A percentile compares a stretch with the other conserved stretches of the same genome.
phyloP scores from a whole-genome alignment of 192 early-diverging fungal genomes.

The Geranomyces variabilis region DNA sequence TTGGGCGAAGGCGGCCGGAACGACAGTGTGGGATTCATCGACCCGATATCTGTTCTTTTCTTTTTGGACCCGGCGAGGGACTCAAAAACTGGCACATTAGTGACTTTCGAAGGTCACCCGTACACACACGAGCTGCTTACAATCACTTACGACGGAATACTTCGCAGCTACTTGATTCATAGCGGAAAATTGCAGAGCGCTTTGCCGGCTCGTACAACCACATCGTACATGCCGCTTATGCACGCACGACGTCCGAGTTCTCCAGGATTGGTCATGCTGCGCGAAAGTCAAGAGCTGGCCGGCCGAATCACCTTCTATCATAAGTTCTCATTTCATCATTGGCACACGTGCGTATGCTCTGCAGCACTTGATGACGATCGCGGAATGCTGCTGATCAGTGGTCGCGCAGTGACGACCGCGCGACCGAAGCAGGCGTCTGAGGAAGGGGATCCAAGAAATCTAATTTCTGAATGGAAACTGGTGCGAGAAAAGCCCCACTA shows the following conservation, averaged over 20 bases:
- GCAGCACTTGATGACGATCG: slow-evolving; percentile 43
- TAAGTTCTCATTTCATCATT: slow-evolving; percentile 50
- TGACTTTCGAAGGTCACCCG: slow-evolving; percentile 42
- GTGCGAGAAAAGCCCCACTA: slow-evolving; percentile 23
- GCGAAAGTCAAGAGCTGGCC: slow-evolving; percentile 50
- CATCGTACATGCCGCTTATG: slow-evolving; percentile 25
- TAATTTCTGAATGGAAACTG: slow-evolving; percentile 29
- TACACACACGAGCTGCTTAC: slow-evolving; percentile 59
- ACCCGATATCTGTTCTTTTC: slow-evolving; percentile 27
- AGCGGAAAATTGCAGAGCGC: slow-evolving; percentile 32
- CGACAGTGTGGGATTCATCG: slow-evolving; percentile 29
- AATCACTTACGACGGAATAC: slow-evolving; percentile 55
- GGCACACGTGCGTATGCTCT: slow-evolving; percentile 48
- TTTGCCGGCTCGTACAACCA: slow-evolving; percentile 33
- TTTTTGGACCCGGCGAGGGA: slow-evolving; percentile 19
- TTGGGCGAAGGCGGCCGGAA: slow-evolving; percentile 11
- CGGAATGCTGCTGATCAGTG: slow-evolving; percentile 51
- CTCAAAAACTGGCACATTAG: not conserved
- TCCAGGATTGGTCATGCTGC: slow-evolving; percentile 36
- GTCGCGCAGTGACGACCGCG: slow-evolving; percentile 24
- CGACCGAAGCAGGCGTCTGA: not conserved
- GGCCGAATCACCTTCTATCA: slow-evolving; percentile 54
- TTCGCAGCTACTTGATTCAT: slow-evolving; percentile 62
- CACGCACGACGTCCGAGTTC: slow-evolving; percentile 15
- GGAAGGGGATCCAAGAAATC: not conserved